phyloP scores from a whole-genome alignment of 75 land plant species.

The Sequoiadendron giganteum region DNA sequence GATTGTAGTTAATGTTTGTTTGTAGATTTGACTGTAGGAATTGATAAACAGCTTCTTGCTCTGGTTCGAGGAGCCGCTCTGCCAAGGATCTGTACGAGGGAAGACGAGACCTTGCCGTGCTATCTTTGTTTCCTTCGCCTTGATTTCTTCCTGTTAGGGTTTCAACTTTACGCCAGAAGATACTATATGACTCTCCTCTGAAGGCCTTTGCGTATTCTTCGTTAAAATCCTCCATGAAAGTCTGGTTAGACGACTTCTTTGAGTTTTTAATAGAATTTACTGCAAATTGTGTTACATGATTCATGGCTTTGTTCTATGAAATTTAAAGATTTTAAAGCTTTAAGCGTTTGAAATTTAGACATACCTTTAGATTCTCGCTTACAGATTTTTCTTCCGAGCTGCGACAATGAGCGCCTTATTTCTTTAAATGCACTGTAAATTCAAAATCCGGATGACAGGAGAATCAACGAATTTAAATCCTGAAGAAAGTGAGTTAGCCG shows the following conservation, averaged over 20 bases:
- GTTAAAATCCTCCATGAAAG: conserved; percentile 18
- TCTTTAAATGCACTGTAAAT: background rate
- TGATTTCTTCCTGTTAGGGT: conserved; percentile 18
- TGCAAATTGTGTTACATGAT: background rate
- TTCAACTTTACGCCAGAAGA: conserved; percentile 50
- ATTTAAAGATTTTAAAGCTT: background rate
- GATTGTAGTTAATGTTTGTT: background rate
- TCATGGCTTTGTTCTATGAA: background rate
- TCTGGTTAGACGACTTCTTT: background rate
- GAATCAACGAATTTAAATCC: background rate
- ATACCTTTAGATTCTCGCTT: background rate
- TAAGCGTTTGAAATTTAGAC: background rate
- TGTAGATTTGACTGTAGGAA: background rate
- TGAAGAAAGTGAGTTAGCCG: background rate
- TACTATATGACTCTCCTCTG: conserved; percentile 46
- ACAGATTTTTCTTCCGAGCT: background rate
- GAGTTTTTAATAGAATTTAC: background rate
- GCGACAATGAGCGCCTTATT: background rate
- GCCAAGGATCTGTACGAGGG: conserved; percentile 47
- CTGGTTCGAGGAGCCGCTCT: conserved; percentile 51
- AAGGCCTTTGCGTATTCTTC: conserved; percentile 54
- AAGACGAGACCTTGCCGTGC: conserved; percentile 31
- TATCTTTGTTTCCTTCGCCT: conserved; percentile 8
- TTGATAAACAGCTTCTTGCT: conserved; percentile 26
- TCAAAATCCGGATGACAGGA: background rate